Evolutionary conservation across 2,329 filamentous ascomycete species (phyloP).

Genomic region (Cladosporium sp.): DNA sequence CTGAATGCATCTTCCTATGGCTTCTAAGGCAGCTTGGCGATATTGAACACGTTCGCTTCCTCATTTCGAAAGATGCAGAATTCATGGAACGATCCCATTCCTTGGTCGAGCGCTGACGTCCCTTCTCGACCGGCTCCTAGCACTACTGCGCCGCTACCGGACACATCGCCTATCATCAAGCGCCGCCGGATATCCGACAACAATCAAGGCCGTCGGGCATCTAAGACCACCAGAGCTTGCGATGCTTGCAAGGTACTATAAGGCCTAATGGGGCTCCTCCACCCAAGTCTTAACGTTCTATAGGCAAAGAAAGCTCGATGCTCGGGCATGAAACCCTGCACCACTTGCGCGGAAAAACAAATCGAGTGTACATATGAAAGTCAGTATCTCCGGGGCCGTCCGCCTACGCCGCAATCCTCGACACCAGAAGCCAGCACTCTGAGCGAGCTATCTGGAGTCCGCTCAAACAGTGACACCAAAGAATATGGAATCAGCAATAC

Average conservation of each 20-base stretch:
- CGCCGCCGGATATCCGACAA: slow-evolving; percentile 7
- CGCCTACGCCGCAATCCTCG: slow-evolving; percentile 33
- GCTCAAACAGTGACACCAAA: not conserved
- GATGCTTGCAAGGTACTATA: slow-evolving; percentile 9
- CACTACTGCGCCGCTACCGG: slow-evolving; percentile 1
- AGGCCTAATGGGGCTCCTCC: too few species aligned
- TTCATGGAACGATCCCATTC: slow-evolving; percentile 1
- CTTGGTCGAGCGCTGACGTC: slow-evolving; percentile 1
- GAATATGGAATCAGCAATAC: not conserved
- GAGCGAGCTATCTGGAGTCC: not conserved
- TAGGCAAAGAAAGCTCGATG: slow-evolving; percentile 30
- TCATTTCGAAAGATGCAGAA: not conserved
- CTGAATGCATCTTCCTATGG: too few species aligned
- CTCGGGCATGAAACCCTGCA: slow-evolving; percentile 32
- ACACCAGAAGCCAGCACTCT: not conserved
- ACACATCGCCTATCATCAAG: slow-evolving; percentile 5
- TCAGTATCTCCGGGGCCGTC: slow-evolving; percentile 41
- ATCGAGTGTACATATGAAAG: slow-evolving; percentile 41
- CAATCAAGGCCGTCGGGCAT: slow-evolving; percentile 5
- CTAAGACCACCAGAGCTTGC: slow-evolving; percentile 11
- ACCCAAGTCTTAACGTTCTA: too few species aligned
- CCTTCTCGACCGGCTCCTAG: slow-evolving; percentile 3
- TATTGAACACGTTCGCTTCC: not conserved
- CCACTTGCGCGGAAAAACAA: slow-evolving; percentile 25
- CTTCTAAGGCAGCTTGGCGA: too few species aligned